phyloP scores from a whole-genome alignment of 345 rosid genomes.

The Physaria fendleri region DNA sequence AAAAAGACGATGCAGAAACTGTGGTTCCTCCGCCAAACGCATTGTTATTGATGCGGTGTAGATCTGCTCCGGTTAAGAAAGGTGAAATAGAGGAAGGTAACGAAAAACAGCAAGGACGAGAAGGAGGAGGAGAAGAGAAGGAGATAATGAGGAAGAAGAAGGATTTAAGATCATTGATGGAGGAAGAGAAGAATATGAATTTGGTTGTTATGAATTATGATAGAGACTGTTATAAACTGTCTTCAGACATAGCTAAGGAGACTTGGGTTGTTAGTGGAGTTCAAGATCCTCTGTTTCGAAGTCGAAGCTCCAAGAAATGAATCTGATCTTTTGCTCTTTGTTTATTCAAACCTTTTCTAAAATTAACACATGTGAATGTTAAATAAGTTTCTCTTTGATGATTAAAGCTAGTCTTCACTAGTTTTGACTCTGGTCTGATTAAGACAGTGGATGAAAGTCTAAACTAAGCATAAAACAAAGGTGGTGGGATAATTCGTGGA shows the following conservation, averaged over 20 bases:
- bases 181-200: constrained; percentile 51
- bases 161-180: constrained; percentile 52
- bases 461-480: no score
- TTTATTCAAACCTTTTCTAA: background rate
- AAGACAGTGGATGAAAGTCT: no score
- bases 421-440: no score
- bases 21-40: constrained; percentile 76
- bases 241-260: constrained; percentile 65
- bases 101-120: constrained; percentile 9
- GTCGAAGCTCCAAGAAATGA: constrained; percentile 80
- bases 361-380: background rate
- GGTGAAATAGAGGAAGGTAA: constrained; percentile 10
- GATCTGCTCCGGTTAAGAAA: constrained; percentile 71
- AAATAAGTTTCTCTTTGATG: no score
- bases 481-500: no score
- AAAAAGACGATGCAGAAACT: constrained; percentile 26
- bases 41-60: constrained; percentile 67
- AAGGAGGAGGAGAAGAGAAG: constrained; percentile 10
- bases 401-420: no score
- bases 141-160: constrained; percentile 26
- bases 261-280: constrained; percentile 78
- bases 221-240: constrained; percentile 51
- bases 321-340: no score
- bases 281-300: constrained; percentile 49
- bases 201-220: constrained; percentile 49